Conservation (phyloP, 2,329 filamentous ascomycete species). For the Nemania sp. region DNA sequence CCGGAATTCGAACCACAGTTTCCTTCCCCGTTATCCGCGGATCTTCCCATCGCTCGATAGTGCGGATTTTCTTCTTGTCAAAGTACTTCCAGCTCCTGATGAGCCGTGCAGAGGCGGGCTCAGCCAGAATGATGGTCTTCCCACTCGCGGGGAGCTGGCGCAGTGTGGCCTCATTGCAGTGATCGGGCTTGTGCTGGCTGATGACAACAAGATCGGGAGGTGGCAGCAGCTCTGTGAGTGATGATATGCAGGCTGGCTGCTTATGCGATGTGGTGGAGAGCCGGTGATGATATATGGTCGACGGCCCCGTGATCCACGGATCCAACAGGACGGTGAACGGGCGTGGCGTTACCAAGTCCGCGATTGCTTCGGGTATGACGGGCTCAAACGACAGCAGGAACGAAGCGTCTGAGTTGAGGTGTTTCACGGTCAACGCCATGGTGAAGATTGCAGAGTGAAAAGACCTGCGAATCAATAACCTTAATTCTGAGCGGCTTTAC, state of each 20-base stretch:
- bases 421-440: slow-evolving; percentile 67
- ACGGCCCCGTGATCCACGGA: slow-evolving; percentile 68
- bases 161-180: slow-evolving; percentile 71
- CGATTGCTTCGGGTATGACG: slow-evolving; percentile 46
- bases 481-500: slow-evolving; percentile 5
- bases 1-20: slow-evolving; percentile 48
- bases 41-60: slow-evolving; percentile 53
- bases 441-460: too few relatives aligned
- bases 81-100: slow-evolving; percentile 73
- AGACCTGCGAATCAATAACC: slow-evolving; percentile 1
- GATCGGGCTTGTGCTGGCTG: slow-evolving; percentile 59
- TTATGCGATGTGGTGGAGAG: slow-evolving; percentile 64
- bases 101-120: slow-evolving; percentile 64
- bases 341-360: slow-evolving; percentile 43
- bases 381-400: slow-evolving; percentile 67
- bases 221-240: slow-evolving; percentile 47
- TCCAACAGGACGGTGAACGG: slow-evolving; percentile 71
- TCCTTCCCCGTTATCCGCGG: slow-evolving; percentile 41
- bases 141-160: slow-evolving; percentile 60
- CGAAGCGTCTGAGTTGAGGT: slow-evolving; percentile 66
- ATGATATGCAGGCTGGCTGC: slow-evolving; percentile 58
- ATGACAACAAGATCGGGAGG: slow-evolving; percentile 52
- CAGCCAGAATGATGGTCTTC: slow-evolving; percentile 66
- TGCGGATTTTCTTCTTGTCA: slow-evolving; percentile 50
- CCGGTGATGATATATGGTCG: slow-evolving; percentile 61